Percentiles rank a stretch among this genome's conserved stretches.
Conservation (phyloP, 2,329 filamentous ascomycete genomes). For the Aspergillus sp. region DNA sequence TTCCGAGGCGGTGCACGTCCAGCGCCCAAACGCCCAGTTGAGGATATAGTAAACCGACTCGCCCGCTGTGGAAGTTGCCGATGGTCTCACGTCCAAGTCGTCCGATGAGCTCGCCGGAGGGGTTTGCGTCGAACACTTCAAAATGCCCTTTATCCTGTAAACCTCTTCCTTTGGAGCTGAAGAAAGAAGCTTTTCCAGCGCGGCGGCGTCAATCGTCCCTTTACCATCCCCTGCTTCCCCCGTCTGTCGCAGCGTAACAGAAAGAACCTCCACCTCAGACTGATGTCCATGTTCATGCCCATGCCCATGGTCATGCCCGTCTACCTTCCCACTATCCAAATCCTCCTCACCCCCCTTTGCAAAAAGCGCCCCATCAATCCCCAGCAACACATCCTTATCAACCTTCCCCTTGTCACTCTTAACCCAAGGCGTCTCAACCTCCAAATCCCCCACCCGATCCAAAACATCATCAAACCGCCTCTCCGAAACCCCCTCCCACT, state of each 20-base stretch:
- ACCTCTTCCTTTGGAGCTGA: slow-evolving; percentile 86
- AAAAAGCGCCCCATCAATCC: slow-evolving; percentile 76
- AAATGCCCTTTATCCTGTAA: slow-evolving; percentile 84
- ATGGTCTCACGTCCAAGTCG: slow-evolving; percentile 29
- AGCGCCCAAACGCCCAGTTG: slow-evolving; percentile 97
- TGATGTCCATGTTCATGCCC: slow-evolving; percentile 63
- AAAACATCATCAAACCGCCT: slow-evolving; percentile 72
- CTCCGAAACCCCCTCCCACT: slow-evolving; percentile 80
- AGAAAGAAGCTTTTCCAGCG: slow-evolving; percentile 67
- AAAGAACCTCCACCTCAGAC: slow-evolving; percentile 86
- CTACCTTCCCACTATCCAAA: slow-evolving; percentile 13
- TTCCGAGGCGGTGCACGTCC: slow-evolving; percentile 72
- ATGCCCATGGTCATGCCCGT: slow-evolving; percentile 45
- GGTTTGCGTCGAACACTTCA: slow-evolving; percentile 46
- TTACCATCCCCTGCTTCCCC: slow-evolving; percentile 37
- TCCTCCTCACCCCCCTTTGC: slow-evolving; percentile 34
- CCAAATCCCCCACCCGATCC: slow-evolving; percentile 76
- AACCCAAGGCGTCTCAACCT: slow-evolving; percentile 77
- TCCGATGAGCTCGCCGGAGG: slow-evolving; percentile 51
- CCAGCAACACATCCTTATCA: slow-evolving; percentile 76
- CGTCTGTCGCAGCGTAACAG: slow-evolving; percentile 63
- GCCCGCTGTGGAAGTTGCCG: slow-evolving; percentile 25
- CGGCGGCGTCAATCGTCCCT: slow-evolving; percentile 48
- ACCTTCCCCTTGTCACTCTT: slow-evolving; percentile 83
- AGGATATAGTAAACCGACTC: slow-evolving; percentile 71